A percentile compares a stretch with the other conserved stretches of the same genome.
These are phyloP conservation scores for Ramaria sp. DNA, from an alignment of 768 basidiomycete species.

Conservation along the genomic window DNA sequence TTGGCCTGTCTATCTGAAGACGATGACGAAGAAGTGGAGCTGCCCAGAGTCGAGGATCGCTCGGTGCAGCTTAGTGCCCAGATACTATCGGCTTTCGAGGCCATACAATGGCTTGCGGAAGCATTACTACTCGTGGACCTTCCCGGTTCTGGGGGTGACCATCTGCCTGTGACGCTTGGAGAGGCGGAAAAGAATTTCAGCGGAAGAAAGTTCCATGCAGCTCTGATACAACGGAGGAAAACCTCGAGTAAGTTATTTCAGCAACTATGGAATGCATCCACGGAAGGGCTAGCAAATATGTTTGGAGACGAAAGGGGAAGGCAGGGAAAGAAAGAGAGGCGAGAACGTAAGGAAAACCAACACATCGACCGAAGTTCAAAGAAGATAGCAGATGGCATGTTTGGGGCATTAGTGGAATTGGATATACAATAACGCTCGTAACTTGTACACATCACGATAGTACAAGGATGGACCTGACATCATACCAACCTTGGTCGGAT, in stretches of 20 bases:
- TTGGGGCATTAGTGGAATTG: conserved; percentile 8
- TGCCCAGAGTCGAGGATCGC: conserved; percentile 11
- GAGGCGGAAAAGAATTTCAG: conserved; percentile 37
- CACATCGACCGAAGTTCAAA: conserved; percentile 13
- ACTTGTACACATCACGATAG: not conserved
- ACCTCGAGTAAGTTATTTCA: conserved; percentile 15
- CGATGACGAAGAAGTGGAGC: conserved; percentile 14
- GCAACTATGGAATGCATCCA: conserved; percentile 36
- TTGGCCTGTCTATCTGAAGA: conserved; percentile 36
- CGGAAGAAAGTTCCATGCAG: conserved; percentile 46
- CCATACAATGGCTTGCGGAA: conserved; percentile 50
- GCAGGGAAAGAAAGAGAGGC: conserved; percentile 25
- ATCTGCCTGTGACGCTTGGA: conserved; percentile 3
- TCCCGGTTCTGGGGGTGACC: conserved; percentile 12
- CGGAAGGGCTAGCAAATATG: conserved; percentile 34
- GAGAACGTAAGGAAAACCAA: not conserved
- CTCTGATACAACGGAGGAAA: conserved; percentile 24
- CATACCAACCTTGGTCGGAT: too few species aligned
- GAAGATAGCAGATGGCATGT: conserved; percentile 14
- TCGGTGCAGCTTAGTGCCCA: conserved; percentile 58
- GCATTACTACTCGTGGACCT: conserved; percentile 43
- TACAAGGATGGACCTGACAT: not conserved
- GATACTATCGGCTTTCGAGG: conserved; percentile 44
- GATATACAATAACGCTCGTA: not conserved
- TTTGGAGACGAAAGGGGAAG: conserved; percentile 35